phyloP scores from a whole-genome alignment of 495 filamentous ascomycete species.

The Podospora appendiculata region DNA sequence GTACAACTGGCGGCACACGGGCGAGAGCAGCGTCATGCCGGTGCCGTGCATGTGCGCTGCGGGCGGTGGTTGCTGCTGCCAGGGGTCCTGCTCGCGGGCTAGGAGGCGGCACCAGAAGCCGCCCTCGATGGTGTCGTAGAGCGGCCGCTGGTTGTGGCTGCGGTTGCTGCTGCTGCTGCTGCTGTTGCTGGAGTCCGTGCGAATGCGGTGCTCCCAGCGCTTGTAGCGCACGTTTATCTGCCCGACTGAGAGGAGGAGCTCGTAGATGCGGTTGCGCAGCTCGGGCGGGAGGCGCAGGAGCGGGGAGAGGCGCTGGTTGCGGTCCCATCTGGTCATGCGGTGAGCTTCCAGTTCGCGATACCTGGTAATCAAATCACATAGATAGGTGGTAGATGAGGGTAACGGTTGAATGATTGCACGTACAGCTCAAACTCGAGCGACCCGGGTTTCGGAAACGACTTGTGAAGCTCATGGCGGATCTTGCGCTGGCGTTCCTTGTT shows the following conservation, averaged over 20 bases:
- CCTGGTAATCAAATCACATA: neutral
- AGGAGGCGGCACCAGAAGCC: slow-evolving; percentile 19
- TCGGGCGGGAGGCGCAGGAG: slow-evolving; percentile 31
- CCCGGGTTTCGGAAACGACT: slow-evolving; percentile 6
- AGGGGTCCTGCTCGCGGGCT: slow-evolving; percentile 12
- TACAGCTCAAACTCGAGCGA: slow-evolving; percentile 16
- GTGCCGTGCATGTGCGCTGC: no score
- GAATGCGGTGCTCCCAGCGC: slow-evolving; percentile 8
- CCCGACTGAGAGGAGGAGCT: slow-evolving; percentile 21
- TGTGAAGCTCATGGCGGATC: slow-evolving; percentile 13
- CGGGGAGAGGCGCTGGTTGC: slow-evolving; percentile 19
- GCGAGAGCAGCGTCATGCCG: slow-evolving; percentile 19
- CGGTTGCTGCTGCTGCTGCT: neutral
- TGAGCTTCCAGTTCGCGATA: neutral
- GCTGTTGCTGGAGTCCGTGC: neutral
- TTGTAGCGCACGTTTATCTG: slow-evolving; percentile 23
- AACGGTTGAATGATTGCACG: neutral
- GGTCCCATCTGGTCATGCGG: slow-evolving; percentile 6
- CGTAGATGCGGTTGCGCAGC: slow-evolving; percentile 33
- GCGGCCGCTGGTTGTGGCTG: slow-evolving; percentile 1
- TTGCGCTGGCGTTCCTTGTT: slow-evolving; percentile 19
- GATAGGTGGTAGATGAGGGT: neutral
- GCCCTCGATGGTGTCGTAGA: slow-evolving; percentile 7
- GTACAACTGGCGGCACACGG: slow-evolving; percentile 23
- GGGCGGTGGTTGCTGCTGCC: neutral